These are phyloP conservation scores for Przewalskia tangutica DNA, from an alignment of 257 asterid species.

Conservation along the genomic window DNA sequence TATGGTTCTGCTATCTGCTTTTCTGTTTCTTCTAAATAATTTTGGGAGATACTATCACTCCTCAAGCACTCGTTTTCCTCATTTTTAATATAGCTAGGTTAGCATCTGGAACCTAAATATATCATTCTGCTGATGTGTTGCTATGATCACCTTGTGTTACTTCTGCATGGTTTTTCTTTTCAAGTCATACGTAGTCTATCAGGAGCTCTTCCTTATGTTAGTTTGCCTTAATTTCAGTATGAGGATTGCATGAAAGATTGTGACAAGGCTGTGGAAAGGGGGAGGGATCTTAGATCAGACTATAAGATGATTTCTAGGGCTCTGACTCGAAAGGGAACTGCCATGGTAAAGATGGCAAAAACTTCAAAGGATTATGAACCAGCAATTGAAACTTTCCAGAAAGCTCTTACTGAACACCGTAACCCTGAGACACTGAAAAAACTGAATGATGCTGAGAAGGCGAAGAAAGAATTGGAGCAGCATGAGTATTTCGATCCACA, in stretches of 20 bases:
- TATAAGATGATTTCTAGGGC: conserved; percentile 90
- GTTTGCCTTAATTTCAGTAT: conserved; percentile 26
- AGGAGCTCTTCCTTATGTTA: background rate
- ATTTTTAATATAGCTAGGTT: background rate
- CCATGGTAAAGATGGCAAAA: conserved; percentile 69
- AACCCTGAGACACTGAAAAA: conserved; percentile 87
- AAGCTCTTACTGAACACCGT: conserved; percentile 87
- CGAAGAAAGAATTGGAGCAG: conserved; percentile 84
- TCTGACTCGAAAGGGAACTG: conserved; percentile 80
- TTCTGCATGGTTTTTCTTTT: background rate
- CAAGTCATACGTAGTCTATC: background rate
- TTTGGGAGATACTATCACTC: background rate
- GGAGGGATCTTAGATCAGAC: conserved; percentile 79
- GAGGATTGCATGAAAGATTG: conserved; percentile 89
- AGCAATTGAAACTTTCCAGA: conserved; percentile 80
- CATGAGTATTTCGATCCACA: conserved; percentile 75
- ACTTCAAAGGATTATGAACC: conserved; percentile 65
- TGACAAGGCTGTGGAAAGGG: conserved; percentile 91
- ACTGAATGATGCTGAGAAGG: conserved; percentile 85
- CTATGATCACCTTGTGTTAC: background rate
- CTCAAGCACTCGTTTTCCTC: background rate
- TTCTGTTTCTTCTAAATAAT: background rate
- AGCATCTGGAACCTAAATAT: background rate
- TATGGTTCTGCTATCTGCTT: too few species aligned
- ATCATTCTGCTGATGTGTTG: background rate